Conservation (phyloP, 768 basidiomycete genomes). For the Thelephora ganbajun region DNA sequence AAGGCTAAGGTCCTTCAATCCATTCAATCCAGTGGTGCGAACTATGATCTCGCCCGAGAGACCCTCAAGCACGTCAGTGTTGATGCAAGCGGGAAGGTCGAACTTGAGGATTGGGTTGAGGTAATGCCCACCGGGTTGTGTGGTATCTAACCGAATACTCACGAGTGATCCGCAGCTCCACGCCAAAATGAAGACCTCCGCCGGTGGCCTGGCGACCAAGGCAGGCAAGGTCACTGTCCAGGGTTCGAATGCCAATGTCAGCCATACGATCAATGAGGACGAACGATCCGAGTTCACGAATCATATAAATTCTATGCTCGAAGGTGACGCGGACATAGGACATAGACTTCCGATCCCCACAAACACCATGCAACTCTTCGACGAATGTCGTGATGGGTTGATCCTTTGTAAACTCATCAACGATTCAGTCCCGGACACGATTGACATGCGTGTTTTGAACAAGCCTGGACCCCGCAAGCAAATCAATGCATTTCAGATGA, state of each 20-base stretch:
- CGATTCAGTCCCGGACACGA: slow-evolving; percentile 98
- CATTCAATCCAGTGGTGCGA: slow-evolving; percentile 68
- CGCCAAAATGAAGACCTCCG: slow-evolving; percentile 5
- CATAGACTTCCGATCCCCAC: slow-evolving; percentile 84
- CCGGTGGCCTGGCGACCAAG: slow-evolving; percentile 38
- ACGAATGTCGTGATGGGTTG: slow-evolving; percentile 90
- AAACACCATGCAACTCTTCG: slow-evolving; percentile 96
- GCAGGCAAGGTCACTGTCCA: slow-evolving; percentile 89
- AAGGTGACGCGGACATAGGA: slow-evolving; percentile 78
- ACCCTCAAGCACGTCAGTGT: slow-evolving; percentile 89
- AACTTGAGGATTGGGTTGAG: slow-evolving; percentile 98
- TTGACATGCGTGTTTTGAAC: slow-evolving; percentile 96
- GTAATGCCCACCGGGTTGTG: slow-evolving; percentile 30
- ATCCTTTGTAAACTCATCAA: slow-evolving; percentile 98
- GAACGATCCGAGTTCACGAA: slow-evolving; percentile 93
- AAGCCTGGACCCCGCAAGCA: slow-evolving; percentile 68
- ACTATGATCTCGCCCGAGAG: slow-evolving; percentile 81
- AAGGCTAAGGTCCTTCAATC: slow-evolving; percentile 72
- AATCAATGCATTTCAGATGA: slow-evolving; percentile 96
- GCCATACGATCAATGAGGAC: slow-evolving; percentile 96
- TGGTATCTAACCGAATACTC: slow-evolving; percentile 9
- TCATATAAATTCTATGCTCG: slow-evolving; percentile 92
- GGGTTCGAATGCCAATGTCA: slow-evolving; percentile 89
- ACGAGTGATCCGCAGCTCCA: background rate
- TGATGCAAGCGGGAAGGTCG: slow-evolving; percentile 91